Base-by-base conservation (phyloP, 164 flowering plant genomes). In the Tetrastigma voinierianum region DNA sequence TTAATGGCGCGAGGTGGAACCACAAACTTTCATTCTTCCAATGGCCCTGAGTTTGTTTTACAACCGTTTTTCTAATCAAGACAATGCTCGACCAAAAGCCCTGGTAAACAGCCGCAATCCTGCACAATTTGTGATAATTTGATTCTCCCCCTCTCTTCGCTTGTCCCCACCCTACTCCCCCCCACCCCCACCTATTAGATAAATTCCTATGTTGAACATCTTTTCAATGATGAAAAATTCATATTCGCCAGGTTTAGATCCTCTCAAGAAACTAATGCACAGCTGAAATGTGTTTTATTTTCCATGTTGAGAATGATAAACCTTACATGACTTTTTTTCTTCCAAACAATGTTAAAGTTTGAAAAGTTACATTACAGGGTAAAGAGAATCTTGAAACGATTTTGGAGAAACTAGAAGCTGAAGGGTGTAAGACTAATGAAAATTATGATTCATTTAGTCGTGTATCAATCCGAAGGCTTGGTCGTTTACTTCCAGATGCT, bases 401-500 rank as follows among this genome's bases (percentile, higher is more conserved):
- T 46, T 68, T 91, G 75, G 89, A 88, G 54, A 78, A 66, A 32
- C 67, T 91, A 23, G 63, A 78, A n/a, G 74, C 52, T 13, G 78
- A 79, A 51, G 83, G 82, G 45, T 74, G 57, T 69, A 76, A 49
- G 56, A 67, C 67, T 23, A 0, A 59, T 2, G 88, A 89, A 65
- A 78, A 73, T 57, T 87, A 68, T 75, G 81, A 81, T 19, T 78
- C 62, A 10, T 89, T 86, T 53, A 78, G 85, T 64, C 96, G 86
- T 57, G 89, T 88, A 10, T 86, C 91, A 16, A 73, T 89, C 59
- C 78, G 93, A 9, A 69, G 97, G 45, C 74, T 91, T 64, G 97
- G 97, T 51, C 93, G 97, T 60, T 76, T 91, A 51, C 91, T 91
- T 75, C 97, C 97, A 49, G 96, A 91, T 79, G 90, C 90, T 79